phyloP scores from a whole-genome alignment of 2,329 filamentous ascomycete species.

The Fusarium temperatum region DNA sequence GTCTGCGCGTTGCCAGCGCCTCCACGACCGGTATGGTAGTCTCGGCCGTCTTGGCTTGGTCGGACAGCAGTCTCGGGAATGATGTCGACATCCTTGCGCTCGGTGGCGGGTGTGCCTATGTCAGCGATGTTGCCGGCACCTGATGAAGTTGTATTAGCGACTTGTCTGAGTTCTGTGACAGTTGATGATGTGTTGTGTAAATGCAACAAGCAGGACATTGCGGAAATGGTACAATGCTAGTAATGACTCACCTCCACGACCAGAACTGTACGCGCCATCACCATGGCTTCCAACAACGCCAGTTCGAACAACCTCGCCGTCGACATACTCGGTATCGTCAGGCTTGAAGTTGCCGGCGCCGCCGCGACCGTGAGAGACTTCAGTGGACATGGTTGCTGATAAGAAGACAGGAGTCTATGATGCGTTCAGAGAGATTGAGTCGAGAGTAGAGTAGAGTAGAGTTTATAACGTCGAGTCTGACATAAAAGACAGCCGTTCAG shows the following conservation, averaged over 20 bases:
- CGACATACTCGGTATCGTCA: slow-evolving; percentile 67
- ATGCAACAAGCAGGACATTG: neutral
- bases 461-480: neutral
- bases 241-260: slow-evolving; percentile 62
- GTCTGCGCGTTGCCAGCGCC: slow-evolving; percentile 66
- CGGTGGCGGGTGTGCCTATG: slow-evolving; percentile 48
- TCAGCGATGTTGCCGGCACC: slow-evolving; percentile 69
- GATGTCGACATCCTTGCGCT: slow-evolving; percentile 61
- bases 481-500: slow-evolving; percentile 22
- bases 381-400: slow-evolving; percentile 48
- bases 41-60: slow-evolving; percentile 56
- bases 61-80: slow-evolving; percentile 63
- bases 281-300: slow-evolving; percentile 64
- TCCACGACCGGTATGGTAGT: slow-evolving; percentile 68
- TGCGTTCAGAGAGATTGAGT: neutral
- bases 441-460: neutral
- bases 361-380: slow-evolving; percentile 69
- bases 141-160: slow-evolving; percentile 40
- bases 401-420: neutral
- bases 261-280: slow-evolving; percentile 67
- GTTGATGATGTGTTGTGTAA: neutral
- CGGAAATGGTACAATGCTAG: neutral
- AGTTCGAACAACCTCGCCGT: slow-evolving; percentile 68
- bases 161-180: neutral
- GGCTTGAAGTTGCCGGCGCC: slow-evolving; percentile 69